Base-by-base conservation (phyloP, 768 basidiomycete genomes). In the Mycena albidolilacea region DNA sequence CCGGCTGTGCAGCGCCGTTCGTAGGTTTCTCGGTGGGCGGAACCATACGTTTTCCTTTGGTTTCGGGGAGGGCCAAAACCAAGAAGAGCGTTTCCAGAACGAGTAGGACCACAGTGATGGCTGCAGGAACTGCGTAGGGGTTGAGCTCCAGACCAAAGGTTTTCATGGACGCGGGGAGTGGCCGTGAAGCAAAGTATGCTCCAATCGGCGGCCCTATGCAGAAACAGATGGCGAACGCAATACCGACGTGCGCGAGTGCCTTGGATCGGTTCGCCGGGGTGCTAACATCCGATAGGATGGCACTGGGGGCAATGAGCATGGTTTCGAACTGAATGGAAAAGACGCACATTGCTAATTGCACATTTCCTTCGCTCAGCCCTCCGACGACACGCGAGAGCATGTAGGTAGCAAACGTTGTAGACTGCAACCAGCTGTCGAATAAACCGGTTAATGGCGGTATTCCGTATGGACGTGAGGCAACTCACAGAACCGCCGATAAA, bases 191-290 rank as follows among this genome's bases (percentile, higher is more conserved):
- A 82, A 98, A 97, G 84, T 97, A 97, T 2, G 97, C 97, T 63
- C 97, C 97, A 69, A 99, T 92, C 17, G 96, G 95, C 41, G 97
- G 97, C 7, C 96, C 95, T 62, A 95, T 91, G 80, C 91, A 92
- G 83, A 98, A 99, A 80, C 96, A 97, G 62, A 98, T 92, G 17
- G 96, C 95, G 78, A 99, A 99, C 0, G 98, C 97, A 58, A 99
- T 95, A 15, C 98, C 97, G 57, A 99, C 93, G 71, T 97, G 90
- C 0, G 98, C 94, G 19, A 99, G 90, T 5, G 95, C 92, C 79
- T 90, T 93, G 4, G 95, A 93, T 23, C 97, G 92, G 59, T 92
- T 93, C 21, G 89, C 88, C 5, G 94, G 88, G 0, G 92, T 89
- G 0, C 96, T 95, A 52, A 98, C 90, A 80, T 99, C 97, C 30